Percentiles rank a stretch among this genome's conserved stretches.
These are phyloP conservation scores for Kodamaea restingae DNA, from an alignment of 805 yeast genomes.

Conservation along the genomic window DNA sequence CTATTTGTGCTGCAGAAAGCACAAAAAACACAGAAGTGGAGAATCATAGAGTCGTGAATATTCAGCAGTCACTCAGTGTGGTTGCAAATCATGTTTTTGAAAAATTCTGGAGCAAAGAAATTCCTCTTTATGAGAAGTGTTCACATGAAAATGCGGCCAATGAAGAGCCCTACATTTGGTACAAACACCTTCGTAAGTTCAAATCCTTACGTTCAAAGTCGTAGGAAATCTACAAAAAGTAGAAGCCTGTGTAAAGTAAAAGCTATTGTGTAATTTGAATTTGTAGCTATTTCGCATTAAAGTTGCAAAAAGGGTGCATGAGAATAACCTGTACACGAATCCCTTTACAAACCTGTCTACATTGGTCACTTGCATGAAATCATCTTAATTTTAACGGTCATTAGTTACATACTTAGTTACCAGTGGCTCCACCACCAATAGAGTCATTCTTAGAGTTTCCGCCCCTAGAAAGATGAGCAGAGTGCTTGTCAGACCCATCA, in stretches of 20 bases:
- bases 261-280: too few relatives aligned
- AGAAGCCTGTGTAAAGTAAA: too few relatives aligned
- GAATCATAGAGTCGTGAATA: neutral
- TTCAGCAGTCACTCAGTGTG: neutral
- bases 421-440: conserved; percentile 28
- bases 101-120: conserved; percentile 1
- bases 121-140: neutral
- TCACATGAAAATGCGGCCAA: neutral
- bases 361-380: too few relatives aligned
- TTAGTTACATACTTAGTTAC: conserved; percentile 11
- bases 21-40: neutral
- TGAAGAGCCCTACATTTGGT: neutral
- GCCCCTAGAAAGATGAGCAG: conserved; percentile 17
- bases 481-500: conserved; percentile 53
- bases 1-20: neutral
- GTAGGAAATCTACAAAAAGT: too few relatives aligned
- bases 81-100: neutral
- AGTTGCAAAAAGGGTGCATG: too few relatives aligned
- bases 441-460: conserved; percentile 42
- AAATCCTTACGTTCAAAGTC: neutral
- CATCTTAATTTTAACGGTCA: too few relatives aligned
- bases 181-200: neutral
- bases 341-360: too few relatives aligned
- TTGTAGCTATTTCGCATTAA: too few relatives aligned
- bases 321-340: too few relatives aligned